Evolutionary conservation across 371 early-diverging fungal genomes (phyloP).

Genomic region (Mortierella sp.): DNA sequence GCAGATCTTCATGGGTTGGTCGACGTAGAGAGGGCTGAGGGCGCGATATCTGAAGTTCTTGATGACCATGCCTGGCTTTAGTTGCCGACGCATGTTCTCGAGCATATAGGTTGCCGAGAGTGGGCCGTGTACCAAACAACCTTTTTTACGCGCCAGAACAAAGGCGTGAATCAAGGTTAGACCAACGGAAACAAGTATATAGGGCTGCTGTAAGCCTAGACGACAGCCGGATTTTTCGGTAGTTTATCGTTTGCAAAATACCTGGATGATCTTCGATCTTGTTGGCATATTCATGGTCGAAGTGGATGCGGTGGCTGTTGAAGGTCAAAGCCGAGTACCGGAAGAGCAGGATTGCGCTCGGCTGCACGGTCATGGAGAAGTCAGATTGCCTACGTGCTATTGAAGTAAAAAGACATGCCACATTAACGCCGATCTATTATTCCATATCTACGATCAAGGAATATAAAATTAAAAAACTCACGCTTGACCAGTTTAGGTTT

Average conservation of each 20-base stretch:
- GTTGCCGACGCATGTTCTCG: constrained; percentile 62
- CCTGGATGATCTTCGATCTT: constrained; percentile 79
- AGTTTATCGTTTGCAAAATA: constrained; percentile 24
- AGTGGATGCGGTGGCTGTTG: constrained; percentile 89
- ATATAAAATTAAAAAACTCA: constrained; percentile 6
- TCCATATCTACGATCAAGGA: background rate
- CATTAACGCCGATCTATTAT: too few relatives aligned
- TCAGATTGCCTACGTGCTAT: constrained; percentile 65
- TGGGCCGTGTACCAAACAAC: constrained; percentile 87
- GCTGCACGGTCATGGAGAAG: constrained; percentile 62
- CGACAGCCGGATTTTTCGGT: background rate
- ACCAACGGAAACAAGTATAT: too few relatives aligned
- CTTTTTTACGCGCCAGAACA: constrained; percentile 25
- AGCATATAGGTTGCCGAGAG: constrained; percentile 80
- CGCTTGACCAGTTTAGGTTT: constrained; percentile 49
- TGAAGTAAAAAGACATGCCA: background rate
- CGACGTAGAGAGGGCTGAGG: constrained; percentile 72
- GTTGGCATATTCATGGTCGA: constrained; percentile 77
- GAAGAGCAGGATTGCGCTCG: constrained; percentile 80
- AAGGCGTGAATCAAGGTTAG: background rate
- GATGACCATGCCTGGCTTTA: constrained; percentile 44
- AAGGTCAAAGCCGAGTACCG: constrained; percentile 89
- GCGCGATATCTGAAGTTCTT: constrained; percentile 77
- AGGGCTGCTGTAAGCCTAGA: constrained; percentile 16
- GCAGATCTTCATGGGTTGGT: constrained; percentile 63